These are phyloP conservation scores for Zopfia rhizophila DNA, from an alignment of 2,329 filamentous ascomycete species.

Conservation along the genomic window DNA sequence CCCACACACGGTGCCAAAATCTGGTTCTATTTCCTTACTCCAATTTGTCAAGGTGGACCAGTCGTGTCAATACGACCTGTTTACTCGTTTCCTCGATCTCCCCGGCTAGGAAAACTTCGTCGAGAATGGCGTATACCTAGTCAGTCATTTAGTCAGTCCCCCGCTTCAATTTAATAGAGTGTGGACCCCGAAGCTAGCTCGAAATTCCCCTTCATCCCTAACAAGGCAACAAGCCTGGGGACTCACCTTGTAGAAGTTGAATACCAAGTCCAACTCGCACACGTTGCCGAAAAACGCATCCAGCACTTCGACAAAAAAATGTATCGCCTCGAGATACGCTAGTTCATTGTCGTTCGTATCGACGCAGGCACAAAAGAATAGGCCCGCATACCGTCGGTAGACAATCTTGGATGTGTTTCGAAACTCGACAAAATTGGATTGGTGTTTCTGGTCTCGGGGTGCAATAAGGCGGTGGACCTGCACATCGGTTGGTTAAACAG, in stretches of 20 bases:
- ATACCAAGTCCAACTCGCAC: slow-evolving; percentile 91
- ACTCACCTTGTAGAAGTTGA: slow-evolving; percentile 75
- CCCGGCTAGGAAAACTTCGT: slow-evolving; percentile 96
- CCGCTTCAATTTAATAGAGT: neutral
- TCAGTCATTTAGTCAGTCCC: slow-evolving; percentile 21
- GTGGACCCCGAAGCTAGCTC: neutral
- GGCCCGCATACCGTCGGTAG: slow-evolving; percentile 94
- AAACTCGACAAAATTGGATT: slow-evolving; percentile 98
- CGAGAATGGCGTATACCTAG: slow-evolving; percentile 96
- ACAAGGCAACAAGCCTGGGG: neutral
- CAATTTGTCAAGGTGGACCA: slow-evolving; percentile 96
- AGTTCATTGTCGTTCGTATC: slow-evolving; percentile 99
- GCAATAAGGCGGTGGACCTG: slow-evolving; percentile 97
- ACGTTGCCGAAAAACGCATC: slow-evolving; percentile 99
- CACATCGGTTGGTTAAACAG: slow-evolving; percentile 17
- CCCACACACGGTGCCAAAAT: neutral
- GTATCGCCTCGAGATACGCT: slow-evolving; percentile 95
- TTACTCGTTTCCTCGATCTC: slow-evolving; percentile 99
- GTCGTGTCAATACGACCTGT: slow-evolving; percentile 90
- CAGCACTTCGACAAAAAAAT: slow-evolving; percentile 99
- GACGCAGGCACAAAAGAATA: slow-evolving; percentile 99
- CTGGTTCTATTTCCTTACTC: slow-evolving; percentile 70
- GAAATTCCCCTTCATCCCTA: neutral
- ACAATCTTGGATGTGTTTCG: slow-evolving; percentile 91
- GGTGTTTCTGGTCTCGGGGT: slow-evolving; percentile 98